phyloP scores from a whole-genome alignment of 2,329 filamentous ascomycete species.

The Paraphoma chrysanthemicola region DNA sequence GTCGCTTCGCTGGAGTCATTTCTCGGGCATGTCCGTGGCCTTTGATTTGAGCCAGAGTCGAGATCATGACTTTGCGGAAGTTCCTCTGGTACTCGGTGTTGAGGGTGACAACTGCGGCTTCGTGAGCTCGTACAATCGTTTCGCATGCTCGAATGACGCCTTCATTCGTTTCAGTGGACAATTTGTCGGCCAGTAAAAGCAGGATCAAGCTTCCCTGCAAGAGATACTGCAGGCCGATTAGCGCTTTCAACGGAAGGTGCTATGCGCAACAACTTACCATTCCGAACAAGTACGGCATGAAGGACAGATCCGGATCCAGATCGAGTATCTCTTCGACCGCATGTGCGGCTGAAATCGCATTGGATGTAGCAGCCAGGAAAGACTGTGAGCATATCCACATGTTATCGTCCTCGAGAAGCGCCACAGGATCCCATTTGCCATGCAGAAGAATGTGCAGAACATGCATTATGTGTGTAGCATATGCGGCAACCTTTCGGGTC shows the following conservation, averaged over 20 bases:
- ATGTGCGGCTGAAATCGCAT: constrained; percentile 88
- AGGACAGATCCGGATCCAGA: constrained; percentile 87
- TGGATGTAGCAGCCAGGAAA: constrained; percentile 84
- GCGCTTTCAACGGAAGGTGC: neutral
- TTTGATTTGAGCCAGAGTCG: constrained; percentile 48
- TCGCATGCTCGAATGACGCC: constrained; percentile 89
- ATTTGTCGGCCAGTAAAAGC: constrained; percentile 86
- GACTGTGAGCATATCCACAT: constrained; percentile 90
- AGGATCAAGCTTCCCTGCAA: constrained; percentile 88
- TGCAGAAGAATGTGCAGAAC: constrained; percentile 88
- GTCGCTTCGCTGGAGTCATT: constrained; percentile 49
- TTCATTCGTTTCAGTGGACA: constrained; percentile 81
- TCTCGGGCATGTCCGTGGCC: constrained; percentile 44
- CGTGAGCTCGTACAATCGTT: constrained; percentile 89
- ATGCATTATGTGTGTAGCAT: constrained; percentile 93
- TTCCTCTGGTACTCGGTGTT: constrained; percentile 85
- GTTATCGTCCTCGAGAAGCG: constrained; percentile 87
- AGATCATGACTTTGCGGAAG: constrained; percentile 61
- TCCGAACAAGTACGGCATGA: constrained; percentile 97
- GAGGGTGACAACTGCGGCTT: constrained; percentile 93
- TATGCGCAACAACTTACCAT: constrained; percentile 60
- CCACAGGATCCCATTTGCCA: constrained; percentile 93
- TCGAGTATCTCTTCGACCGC: constrained; percentile 87
- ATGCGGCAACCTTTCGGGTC: constrained; percentile 84
- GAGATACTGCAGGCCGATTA: constrained; percentile 63